Percentiles rank a stretch among this genome's conserved stretches.
phyloP scores from a whole-genome alignment of 306 rosid species.

The Castanea mollissima region DNA sequence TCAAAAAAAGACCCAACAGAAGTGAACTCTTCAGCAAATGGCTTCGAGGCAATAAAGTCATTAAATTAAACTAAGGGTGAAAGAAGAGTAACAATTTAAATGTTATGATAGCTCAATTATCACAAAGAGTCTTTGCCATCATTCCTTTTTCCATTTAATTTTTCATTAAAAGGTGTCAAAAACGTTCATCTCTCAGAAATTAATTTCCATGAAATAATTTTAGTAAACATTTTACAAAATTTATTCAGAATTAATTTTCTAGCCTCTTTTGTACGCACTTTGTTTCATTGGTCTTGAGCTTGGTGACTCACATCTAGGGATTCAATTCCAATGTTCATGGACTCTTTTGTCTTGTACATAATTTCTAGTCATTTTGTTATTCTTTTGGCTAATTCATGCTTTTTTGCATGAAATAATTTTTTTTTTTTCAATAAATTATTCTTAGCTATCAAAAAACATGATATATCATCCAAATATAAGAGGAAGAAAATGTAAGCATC shows the following conservation, averaged over 20 bases:
- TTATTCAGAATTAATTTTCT: no score
- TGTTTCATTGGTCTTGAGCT: no score
- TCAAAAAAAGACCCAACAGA: slow-evolving; percentile 20
- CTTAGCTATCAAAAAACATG: background rate
- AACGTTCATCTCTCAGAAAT: background rate
- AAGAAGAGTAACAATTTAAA: background rate
- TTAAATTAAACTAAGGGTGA: background rate
- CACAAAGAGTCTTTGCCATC: background rate
- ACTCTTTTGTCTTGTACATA: no score
- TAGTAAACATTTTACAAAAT: no score
- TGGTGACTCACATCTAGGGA: no score
- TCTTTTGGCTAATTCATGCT: no score
- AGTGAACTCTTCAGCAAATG: slow-evolving; percentile 9
- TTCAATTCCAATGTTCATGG: no score
- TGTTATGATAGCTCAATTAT: background rate
- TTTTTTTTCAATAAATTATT: background rate
- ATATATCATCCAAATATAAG: background rate
- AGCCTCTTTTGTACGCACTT: no score
- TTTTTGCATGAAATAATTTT: no score
- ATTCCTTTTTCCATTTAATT: background rate
- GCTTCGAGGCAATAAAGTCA: background rate
- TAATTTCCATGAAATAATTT: background rate
- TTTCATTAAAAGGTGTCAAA: background rate
- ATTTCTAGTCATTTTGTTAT: no score
- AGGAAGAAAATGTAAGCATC: background rate